Percentiles rank a stretch among this genome's conserved stretches.
These are phyloP conservation scores for Yarrowia deformans DNA, from an alignment of 805 yeast genomes.

Conservation along the genomic window DNA sequence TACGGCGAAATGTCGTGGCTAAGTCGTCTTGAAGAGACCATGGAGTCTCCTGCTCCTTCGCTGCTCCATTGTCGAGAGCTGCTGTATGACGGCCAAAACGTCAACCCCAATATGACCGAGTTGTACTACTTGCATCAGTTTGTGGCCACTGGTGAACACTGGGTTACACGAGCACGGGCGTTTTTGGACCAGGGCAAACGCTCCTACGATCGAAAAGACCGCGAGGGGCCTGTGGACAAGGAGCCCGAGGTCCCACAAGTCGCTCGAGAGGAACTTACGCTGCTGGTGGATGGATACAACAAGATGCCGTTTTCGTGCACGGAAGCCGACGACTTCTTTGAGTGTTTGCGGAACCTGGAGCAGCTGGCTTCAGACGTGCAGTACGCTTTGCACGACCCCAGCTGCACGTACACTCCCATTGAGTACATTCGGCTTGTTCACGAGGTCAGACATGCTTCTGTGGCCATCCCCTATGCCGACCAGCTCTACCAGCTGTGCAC, in stretches of 20 bases:
- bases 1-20: not conserved
- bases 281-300: constrained; percentile 58
- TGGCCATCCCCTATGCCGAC: constrained; percentile 59
- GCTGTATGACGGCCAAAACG: constrained; percentile 38
- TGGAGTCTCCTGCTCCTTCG: constrained; percentile 1
- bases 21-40: not conserved
- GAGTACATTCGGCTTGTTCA: constrained; percentile 63
- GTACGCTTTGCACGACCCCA: constrained; percentile 16
- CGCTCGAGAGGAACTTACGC: constrained; percentile 49
- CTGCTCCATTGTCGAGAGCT: constrained; percentile 39
- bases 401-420: constrained; percentile 21
- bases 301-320: constrained; percentile 59
- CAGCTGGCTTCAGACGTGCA: constrained; percentile 21
- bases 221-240: constrained; percentile 38
- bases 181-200: constrained; percentile 31
- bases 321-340: constrained; percentile 67
- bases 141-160: constrained; percentile 23
- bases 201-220: constrained; percentile 42
- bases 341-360: constrained; percentile 51
- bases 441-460: constrained; percentile 66
- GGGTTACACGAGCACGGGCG: constrained; percentile 23
- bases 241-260: constrained; percentile 42
- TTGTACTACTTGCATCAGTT: constrained; percentile 27
- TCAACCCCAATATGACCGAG: constrained; percentile 25
- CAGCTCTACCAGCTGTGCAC: constrained; percentile 53